Percentiles rank a stretch among this genome's conserved stretches.
These are phyloP conservation scores for Aspergillus aculeatus DNA, from an alignment of 2,329 filamentous ascomycete genomes.

Conservation along the genomic window DNA sequence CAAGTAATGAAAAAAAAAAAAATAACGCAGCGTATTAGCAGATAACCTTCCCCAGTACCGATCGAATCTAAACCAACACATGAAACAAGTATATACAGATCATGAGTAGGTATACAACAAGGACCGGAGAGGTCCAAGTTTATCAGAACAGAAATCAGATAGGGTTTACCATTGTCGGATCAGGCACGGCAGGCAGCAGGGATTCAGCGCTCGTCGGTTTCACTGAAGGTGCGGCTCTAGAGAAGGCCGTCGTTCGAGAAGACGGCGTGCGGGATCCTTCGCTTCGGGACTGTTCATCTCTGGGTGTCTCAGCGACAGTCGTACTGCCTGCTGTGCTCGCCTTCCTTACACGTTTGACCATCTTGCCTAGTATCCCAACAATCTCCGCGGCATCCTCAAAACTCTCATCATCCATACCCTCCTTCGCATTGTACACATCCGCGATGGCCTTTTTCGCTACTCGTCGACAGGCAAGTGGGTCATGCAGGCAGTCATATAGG, in stretches of 20 bases:
- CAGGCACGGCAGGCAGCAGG: constrained; percentile 27
- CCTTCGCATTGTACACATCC: constrained; percentile 85
- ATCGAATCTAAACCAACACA: not conserved
- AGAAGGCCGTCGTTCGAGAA: constrained; percentile 13
- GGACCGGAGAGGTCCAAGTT: not conserved
- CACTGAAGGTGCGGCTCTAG: not conserved
- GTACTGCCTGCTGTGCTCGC: constrained; percentile 33
- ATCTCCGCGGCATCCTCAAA: constrained; percentile 89
- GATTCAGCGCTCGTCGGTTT: constrained; percentile 7
- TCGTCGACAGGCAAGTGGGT: constrained; percentile 70
- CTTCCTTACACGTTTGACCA: constrained; percentile 72
- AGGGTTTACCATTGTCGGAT: constrained; percentile 36
- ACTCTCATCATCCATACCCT: constrained; percentile 93
- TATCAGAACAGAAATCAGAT: constrained; percentile 25
- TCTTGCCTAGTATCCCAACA: constrained; percentile 79
- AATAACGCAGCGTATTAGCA: not conserved
- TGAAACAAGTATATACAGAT: constrained; percentile 5
- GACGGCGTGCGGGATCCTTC: constrained; percentile 32
- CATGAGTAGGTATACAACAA: not conserved
- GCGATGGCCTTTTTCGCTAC: constrained; percentile 80
- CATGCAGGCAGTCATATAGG: constrained; percentile 87
- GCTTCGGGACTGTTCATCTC: constrained; percentile 31
- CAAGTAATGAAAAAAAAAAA: not conserved
- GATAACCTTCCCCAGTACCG: not conserved
- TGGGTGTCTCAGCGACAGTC: constrained; percentile 23